These are phyloP conservation scores for Fusarium mangiferae DNA, from an alignment of 2,329 filamentous ascomycete genomes.

Conservation along the genomic window DNA sequence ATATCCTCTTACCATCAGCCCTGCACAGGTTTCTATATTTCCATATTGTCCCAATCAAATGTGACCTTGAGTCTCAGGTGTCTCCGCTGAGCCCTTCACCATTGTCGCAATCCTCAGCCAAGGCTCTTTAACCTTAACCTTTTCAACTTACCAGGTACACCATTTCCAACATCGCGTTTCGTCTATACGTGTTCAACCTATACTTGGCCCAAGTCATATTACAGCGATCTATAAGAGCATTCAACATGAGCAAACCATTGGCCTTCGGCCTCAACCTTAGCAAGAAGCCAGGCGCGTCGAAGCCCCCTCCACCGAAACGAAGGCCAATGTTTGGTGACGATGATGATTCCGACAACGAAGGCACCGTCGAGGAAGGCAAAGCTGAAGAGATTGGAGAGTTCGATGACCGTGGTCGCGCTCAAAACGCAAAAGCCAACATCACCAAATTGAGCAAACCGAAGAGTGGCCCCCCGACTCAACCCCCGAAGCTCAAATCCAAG, in stretches of 20 bases:
- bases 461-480: slow-evolving; percentile 48
- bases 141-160: not conserved
- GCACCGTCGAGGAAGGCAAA: slow-evolving; percentile 49
- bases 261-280: slow-evolving; percentile 68
- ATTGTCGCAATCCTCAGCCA: not conserved
- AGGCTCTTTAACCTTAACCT: slow-evolving; percentile 10
- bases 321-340: slow-evolving; percentile 69
- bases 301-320: slow-evolving; percentile 60
- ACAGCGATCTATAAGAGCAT: not conserved
- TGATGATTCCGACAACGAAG: slow-evolving; percentile 65
- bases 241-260: slow-evolving; percentile 60
- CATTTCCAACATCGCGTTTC: not conserved
- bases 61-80: not conserved
- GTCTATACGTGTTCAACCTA: not conserved
- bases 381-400: slow-evolving; percentile 73
- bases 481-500: slow-evolving; percentile 59
- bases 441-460: slow-evolving; percentile 50
- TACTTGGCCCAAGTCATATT: not conserved
- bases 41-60: not conserved
- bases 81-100: not conserved
- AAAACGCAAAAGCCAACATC: slow-evolving; percentile 34
- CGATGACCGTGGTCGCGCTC: slow-evolving; percentile 56
- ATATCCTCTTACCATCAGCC: too few relatives aligned
- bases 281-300: slow-evolving; percentile 65
- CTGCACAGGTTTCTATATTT: not conserved